Conservation (phyloP, 176 grass and related monocot species). For the Otatea glauca region DNA sequence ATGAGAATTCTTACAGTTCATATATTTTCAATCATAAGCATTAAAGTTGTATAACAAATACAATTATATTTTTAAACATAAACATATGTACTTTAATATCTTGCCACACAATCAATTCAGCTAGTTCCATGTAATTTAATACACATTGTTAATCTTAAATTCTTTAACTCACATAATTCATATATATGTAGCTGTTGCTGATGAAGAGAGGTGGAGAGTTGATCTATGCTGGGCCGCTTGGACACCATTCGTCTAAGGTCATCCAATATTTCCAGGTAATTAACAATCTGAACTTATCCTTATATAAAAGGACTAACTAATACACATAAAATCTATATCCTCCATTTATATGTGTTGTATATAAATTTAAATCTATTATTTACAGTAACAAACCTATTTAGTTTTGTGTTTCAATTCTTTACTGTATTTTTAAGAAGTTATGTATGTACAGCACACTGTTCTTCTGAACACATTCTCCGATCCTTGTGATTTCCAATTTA, state of each 20-base stretch:
- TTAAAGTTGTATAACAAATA: no score
- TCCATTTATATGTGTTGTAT: neutral
- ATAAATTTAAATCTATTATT: neutral
- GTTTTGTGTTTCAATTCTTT: neutral
- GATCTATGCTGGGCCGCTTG: constrained; percentile 74
- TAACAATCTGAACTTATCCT: neutral
- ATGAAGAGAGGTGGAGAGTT: constrained; percentile 92
- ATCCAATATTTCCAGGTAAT: constrained; percentile 86
- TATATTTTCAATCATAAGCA: no score
- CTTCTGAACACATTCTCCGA: neutral
- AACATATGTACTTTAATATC: no score
- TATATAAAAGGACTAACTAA: neutral
- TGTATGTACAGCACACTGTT: neutral
- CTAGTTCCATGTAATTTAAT: no score
- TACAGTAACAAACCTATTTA: neutral
- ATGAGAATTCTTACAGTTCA: no score
- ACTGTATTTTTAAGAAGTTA: neutral
- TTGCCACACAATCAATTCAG: no score
- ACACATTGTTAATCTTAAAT: neutral
- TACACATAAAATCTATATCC: neutral
- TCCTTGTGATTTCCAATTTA: neutral
- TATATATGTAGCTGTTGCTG: constrained; percentile 59
- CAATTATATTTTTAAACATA: no score
- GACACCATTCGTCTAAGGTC: constrained; percentile 64
- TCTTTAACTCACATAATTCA: neutral